Evolutionary conservation across 164 flowering plant genomes (phyloP), one percentile per base, ranked within the genome.

Genomic region (Stephania yunnanensis): DNA sequence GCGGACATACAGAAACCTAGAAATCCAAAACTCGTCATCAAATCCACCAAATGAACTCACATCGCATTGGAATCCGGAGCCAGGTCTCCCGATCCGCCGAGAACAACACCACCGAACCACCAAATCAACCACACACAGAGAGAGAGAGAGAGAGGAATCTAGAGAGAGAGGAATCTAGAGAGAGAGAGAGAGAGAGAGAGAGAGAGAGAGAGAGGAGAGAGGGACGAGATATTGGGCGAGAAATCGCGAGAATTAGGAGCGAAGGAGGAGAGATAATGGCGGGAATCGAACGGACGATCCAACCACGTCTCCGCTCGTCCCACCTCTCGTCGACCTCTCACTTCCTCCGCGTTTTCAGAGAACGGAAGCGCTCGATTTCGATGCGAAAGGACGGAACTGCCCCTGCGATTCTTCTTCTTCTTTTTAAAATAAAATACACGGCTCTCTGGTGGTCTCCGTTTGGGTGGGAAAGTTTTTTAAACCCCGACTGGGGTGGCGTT

Each of bases 251-350:
- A 61, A 66, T 73, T 73, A 17, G 75, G 42, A 36, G n/a, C 36
- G 75, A 73, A 72, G 68, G 72, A 73, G 75, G 72, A 42, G 55
- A 68, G 75, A 77, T 72, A 68, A 77, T 72, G 72, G 79, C 75
- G 75, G 30, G 42, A 19, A 68, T 68, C 52, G 69, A 68, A 74
- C 53, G 42, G 77, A 25, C 25, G 25, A 74, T 74, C 77, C 20
- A 61, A 19, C 29, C 66, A 69, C 75, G n/a, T 22, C 70, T 36
- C 44, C n/a, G 13, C n/a, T 48, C 63, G 2, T 46, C 70, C 48
- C 70, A 70, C 46, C 44, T 74, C 70, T 52, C 48, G 12, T 30
- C 52, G 52, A 44, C 15, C 13, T 67, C 69, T 67, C 75, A 29
- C 31, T 69, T 22, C 30, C 29, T 77, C 79, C 79, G 75, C 61